Evolutionary conservation across 106 monocot genomes (phyloP).

Genomic region (Cymbidium sinense): DNA sequence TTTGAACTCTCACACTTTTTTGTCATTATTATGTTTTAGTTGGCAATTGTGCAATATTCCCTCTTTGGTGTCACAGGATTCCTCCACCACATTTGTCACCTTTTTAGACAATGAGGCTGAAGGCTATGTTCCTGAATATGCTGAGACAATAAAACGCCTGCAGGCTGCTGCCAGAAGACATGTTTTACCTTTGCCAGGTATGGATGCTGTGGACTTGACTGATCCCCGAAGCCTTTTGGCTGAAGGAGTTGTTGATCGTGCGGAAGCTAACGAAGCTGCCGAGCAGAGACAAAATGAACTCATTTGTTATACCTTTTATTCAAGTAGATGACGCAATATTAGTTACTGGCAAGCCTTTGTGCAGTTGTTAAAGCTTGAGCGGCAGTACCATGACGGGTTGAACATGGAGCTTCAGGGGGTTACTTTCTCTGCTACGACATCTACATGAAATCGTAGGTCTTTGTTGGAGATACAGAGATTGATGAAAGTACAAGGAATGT

Average conservation of each 20-base stretch:
- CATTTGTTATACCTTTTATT: background rate
- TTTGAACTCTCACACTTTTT: background rate
- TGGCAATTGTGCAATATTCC: background rate
- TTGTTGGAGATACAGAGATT: constrained; percentile 6
- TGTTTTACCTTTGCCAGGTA: constrained; percentile 74
- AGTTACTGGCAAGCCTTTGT: constrained; percentile 4
- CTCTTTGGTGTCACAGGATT: constrained; percentile 30
- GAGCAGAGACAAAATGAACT: constrained; percentile 44
- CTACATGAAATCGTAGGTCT: constrained; percentile 26
- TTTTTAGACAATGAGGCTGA: constrained; percentile 92
- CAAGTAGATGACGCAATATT: background rate
- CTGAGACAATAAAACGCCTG: constrained; percentile 74
- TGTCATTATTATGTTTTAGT: background rate
- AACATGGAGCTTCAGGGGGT: constrained; percentile 65
- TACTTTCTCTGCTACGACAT: constrained; percentile 50
- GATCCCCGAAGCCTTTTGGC: constrained; percentile 50
- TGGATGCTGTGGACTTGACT: constrained; percentile 32
- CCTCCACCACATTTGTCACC: constrained; percentile 97
- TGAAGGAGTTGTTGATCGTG: constrained; percentile 75
- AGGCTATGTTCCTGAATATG: constrained; percentile 95
- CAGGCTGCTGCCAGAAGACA: constrained; percentile 65
- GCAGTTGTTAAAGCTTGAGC: constrained; percentile 66
- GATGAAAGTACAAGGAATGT: constrained; percentile 13
- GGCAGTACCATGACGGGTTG: constrained; percentile 75
- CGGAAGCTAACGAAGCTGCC: constrained; percentile 74